These are phyloP conservation scores for Metroxylon sagu DNA, from an alignment of 176 grass and related monocot species.

Conservation along the genomic window DNA sequence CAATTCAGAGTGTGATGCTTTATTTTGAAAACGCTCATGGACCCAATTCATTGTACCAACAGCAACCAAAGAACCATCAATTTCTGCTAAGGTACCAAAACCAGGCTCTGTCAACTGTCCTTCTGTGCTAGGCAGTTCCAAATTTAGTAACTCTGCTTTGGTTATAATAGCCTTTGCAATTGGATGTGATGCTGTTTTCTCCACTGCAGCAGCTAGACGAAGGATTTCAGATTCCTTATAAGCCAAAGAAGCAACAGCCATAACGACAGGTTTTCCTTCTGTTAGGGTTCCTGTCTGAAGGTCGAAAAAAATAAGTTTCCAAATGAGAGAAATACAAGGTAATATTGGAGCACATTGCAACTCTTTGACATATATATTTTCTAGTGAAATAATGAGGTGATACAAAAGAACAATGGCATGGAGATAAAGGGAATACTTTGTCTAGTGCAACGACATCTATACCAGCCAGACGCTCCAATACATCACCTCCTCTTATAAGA, in stretches of 20 bases:
- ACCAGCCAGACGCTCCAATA: constrained; percentile 82
- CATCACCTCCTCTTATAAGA: constrained; percentile 93
- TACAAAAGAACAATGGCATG: too few relatives aligned
- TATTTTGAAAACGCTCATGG: constrained; percentile 60
- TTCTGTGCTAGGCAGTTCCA: constrained; percentile 59
- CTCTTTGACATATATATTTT: neutral
- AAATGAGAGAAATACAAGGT: constrained; percentile 6
- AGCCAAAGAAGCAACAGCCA: constrained; percentile 59
- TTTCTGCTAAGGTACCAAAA: constrained; percentile 89
- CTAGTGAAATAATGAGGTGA: too few relatives aligned
- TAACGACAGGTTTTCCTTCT: constrained; percentile 89
- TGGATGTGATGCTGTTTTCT: constrained; percentile 87
- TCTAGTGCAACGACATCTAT: constrained; percentile 75
- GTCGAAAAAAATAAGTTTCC: neutral
- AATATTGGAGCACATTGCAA: neutral
- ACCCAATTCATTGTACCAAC: constrained; percentile 86
- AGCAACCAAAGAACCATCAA: constrained; percentile 81
- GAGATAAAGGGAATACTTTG: constrained; percentile 40
- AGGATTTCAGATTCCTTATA: constrained; percentile 61
- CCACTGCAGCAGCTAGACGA: constrained; percentile 84
- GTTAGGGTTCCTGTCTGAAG: constrained; percentile 82
- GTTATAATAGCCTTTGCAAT: constrained; percentile 87
- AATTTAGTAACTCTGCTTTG: constrained; percentile 57
- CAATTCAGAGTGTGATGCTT: constrained; percentile 35
- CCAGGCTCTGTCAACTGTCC: constrained; percentile 85